phyloP scores from a whole-genome alignment of 495 filamentous ascomycete species.

The Penicillium waksmanii region DNA sequence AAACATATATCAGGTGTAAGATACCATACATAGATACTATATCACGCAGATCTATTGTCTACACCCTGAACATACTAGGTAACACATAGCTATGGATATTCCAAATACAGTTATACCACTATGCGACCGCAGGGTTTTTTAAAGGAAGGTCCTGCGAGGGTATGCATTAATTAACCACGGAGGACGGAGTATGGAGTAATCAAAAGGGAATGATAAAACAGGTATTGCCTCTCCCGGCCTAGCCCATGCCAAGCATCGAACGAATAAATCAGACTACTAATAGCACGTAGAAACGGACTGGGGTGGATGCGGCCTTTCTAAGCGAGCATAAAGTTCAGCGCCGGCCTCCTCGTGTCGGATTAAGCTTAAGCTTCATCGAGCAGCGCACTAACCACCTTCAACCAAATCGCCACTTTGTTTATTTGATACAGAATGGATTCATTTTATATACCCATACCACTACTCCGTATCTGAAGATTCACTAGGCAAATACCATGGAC shows the following conservation, averaged over 20 bases:
- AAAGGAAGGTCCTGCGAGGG: neutral
- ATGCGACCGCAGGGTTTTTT: neutral
- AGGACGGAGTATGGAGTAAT: neutral
- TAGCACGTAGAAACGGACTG: slow-evolving; percentile 15
- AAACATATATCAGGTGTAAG: no score
- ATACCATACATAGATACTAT: no score
- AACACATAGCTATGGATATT: no score
- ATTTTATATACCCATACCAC: neutral
- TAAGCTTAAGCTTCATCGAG: slow-evolving; percentile 56
- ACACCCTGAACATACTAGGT: no score
- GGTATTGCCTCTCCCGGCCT: slow-evolving; percentile 16
- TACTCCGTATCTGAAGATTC: neutral
- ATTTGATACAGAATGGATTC: slow-evolving; percentile 32
- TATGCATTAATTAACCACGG: neutral
- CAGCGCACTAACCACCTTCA: slow-evolving; percentile 44
- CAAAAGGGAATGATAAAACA: slow-evolving; percentile 4
- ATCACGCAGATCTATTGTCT: no score
- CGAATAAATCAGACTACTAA: neutral
- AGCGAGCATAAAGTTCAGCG: slow-evolving; percentile 51
- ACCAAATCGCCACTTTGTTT: slow-evolving; percentile 42
- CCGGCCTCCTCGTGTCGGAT: slow-evolving; percentile 53
- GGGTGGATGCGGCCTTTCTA: slow-evolving; percentile 32
- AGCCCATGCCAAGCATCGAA: slow-evolving; percentile 25
- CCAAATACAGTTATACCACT: neutral
- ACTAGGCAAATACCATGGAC: no score